A percentile compares a stretch with the other conserved stretches of the same genome.
These are phyloP conservation scores for Lodderomyces theae DNA, from an alignment of 1,139 yeast genomes.

Conservation along the genomic window DNA sequence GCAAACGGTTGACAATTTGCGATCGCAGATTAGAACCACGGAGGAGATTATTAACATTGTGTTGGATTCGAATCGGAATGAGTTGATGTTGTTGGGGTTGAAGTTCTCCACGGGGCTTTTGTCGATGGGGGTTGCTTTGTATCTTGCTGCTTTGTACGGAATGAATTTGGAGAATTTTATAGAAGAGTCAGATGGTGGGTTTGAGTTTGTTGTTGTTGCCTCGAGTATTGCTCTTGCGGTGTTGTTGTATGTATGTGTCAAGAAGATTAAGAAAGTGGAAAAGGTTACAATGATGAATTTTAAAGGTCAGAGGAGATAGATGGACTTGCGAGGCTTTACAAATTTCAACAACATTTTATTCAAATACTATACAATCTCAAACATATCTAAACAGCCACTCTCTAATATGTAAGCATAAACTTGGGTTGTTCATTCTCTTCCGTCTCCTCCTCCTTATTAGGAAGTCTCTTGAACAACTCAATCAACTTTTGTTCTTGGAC, in stretches of 20 bases:
- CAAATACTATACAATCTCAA: too few species aligned
- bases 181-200: conserved; percentile 63
- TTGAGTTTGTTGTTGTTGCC: conserved; percentile 30
- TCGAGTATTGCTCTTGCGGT: conserved; percentile 27
- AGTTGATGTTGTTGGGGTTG: conserved; percentile 45
- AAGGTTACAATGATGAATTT: conserved; percentile 40
- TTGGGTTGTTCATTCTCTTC: conserved; percentile 1
- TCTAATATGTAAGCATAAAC: not conserved
- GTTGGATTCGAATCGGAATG: conserved; percentile 47
- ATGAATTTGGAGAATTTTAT: conserved; percentile 86
- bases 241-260: conserved; percentile 28
- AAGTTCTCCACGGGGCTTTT: conserved; percentile 42
- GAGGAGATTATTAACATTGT: conserved; percentile 48
- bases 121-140: conserved; percentile 39
- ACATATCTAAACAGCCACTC: too few species aligned
- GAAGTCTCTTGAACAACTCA: conserved; percentile 61
- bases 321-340: too few species aligned
- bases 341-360: too few species aligned
- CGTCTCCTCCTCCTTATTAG: conserved; percentile 1
- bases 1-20: conserved; percentile 41
- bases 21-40: conserved; percentile 43
- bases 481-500: conserved; percentile 71
- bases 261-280: conserved; percentile 32
- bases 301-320: conserved; percentile 2
- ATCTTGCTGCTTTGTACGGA: conserved; percentile 44